phyloP scores from a whole-genome alignment of 2,329 filamentous ascomycete species.

The Cordyceps pruinosa region DNA sequence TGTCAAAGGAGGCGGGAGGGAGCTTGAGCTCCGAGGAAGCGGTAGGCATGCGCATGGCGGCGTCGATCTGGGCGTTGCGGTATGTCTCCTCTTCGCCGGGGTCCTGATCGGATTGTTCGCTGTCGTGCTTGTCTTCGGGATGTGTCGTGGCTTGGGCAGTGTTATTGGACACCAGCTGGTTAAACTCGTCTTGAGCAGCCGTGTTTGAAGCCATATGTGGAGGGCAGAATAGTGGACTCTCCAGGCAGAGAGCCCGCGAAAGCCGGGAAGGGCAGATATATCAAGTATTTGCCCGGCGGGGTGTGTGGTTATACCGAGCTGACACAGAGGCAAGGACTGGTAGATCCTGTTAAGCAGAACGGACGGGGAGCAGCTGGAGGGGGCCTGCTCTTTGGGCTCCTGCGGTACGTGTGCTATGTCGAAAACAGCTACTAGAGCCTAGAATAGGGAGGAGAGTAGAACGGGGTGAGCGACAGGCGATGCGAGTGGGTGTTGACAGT shows the following conservation, averaged over 20 bases:
- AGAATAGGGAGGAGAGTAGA: background rate
- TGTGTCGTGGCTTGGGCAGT: constrained; percentile 40
- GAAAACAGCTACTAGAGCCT: background rate
- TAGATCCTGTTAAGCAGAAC: constrained; percentile 1
- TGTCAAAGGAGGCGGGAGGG: constrained; percentile 56
- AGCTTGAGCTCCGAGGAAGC: constrained; percentile 48
- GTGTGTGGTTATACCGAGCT: background rate
- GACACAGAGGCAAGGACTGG: too few species aligned
- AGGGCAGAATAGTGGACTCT: background rate
- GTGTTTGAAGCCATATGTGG: constrained; percentile 42
- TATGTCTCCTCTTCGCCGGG: constrained; percentile 50
- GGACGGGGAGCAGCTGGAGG: background rate
- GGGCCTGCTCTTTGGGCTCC: background rate
- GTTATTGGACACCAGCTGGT: constrained; percentile 54
- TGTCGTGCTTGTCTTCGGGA: constrained; percentile 51
- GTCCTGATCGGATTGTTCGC: constrained; percentile 43
- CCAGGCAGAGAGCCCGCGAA: constrained; percentile 3
- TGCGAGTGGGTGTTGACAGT: background rate
- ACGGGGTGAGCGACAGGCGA: background rate
- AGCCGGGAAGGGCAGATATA: constrained; percentile 9
- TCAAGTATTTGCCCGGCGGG: constrained; percentile 3
- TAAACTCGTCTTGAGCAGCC: constrained; percentile 61
- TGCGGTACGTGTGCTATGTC: background rate
- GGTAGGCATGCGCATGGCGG: constrained; percentile 58
- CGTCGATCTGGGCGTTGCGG: constrained; percentile 50